Conservation (phyloP, 225 moss, liverwort and hornwort genomes). For the Polytrichum formosum region DNA sequence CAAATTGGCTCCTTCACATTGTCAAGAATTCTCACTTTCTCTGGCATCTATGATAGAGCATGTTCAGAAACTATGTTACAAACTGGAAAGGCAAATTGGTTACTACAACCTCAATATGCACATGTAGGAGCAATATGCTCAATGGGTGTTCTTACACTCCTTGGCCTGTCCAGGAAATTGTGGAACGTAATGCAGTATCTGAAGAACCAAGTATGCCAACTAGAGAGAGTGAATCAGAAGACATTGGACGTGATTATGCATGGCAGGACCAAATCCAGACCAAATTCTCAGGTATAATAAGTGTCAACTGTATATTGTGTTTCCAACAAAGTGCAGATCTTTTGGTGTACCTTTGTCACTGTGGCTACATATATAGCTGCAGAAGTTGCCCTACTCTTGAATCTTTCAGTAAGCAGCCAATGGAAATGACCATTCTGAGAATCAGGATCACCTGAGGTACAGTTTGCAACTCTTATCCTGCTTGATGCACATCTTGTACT, state of each 20-base stretch:
- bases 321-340: background rate
- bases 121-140: background rate
- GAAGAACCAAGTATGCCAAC: too few relatives aligned
- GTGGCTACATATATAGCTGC: background rate
- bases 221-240: background rate
- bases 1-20: too few relatives aligned
- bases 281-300: background rate
- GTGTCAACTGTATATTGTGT: background rate
- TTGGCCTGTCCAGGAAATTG: background rate
- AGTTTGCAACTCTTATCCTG: background rate
- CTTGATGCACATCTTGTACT: too few relatives aligned
- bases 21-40: too few relatives aligned
- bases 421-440: background rate
- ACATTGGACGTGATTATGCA: background rate
- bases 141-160: background rate
- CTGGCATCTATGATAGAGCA: background rate
- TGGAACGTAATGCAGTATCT: too few relatives aligned
- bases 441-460: background rate
- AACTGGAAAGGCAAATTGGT: too few relatives aligned
- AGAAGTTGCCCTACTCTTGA: background rate
- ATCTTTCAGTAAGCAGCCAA: background rate
- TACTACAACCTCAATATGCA: too few relatives aligned
- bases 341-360: background rate
- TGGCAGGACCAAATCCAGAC: background rate
- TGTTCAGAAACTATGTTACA: too few relatives aligned